Conservation (phyloP, 1,284 basidiomycete genomes). For the Bjerkandera adusta region DNA sequence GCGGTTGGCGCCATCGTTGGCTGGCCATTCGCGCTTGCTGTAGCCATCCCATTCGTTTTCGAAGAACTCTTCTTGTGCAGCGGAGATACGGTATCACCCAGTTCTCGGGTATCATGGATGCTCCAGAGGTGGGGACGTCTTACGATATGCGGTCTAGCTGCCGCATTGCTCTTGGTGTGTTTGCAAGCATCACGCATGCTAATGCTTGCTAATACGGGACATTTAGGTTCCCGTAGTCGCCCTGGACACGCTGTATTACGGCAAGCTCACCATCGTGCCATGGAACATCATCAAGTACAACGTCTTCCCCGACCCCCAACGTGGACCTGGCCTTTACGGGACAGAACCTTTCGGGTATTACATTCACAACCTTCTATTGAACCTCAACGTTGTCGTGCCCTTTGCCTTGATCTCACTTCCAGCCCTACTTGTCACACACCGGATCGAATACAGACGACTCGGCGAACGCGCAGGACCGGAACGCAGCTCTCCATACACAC, state of each 20-base stretch:
- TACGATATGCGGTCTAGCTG: slow-evolving; percentile 52
- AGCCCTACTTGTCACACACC: slow-evolving; percentile 73
- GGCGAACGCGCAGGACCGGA: slow-evolving; percentile 56
- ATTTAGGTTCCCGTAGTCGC: slow-evolving; percentile 73
- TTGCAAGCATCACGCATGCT: slow-evolving; percentile 17
- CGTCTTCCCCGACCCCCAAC: slow-evolving; percentile 73
- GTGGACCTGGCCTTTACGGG: slow-evolving; percentile 92
- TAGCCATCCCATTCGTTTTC: slow-evolving; percentile 86
- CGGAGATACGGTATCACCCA: slow-evolving; percentile 64
- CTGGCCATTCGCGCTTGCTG: slow-evolving; percentile 92
- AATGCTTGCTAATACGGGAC: neutral
- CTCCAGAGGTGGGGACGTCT: slow-evolving; percentile 62
- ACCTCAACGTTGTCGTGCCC: slow-evolving; percentile 87
- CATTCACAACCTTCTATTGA: slow-evolving; percentile 83
- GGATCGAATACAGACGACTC: slow-evolving; percentile 77
- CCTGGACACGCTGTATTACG: slow-evolving; percentile 89
- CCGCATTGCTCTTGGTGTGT: slow-evolving; percentile 71
- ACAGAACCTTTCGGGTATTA: slow-evolving; percentile 88
- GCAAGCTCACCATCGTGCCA: slow-evolving; percentile 74
- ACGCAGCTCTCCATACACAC: slow-evolving; percentile 74
- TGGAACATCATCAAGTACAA: slow-evolving; percentile 97
- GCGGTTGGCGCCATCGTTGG: slow-evolving; percentile 87
- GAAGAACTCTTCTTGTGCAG: slow-evolving; percentile 87
- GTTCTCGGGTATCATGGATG: slow-evolving; percentile 54
- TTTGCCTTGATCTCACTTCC: slow-evolving; percentile 84